phyloP scores from a whole-genome alignment of 140 eudicot species.

The Bidens hawaiensis region DNA sequence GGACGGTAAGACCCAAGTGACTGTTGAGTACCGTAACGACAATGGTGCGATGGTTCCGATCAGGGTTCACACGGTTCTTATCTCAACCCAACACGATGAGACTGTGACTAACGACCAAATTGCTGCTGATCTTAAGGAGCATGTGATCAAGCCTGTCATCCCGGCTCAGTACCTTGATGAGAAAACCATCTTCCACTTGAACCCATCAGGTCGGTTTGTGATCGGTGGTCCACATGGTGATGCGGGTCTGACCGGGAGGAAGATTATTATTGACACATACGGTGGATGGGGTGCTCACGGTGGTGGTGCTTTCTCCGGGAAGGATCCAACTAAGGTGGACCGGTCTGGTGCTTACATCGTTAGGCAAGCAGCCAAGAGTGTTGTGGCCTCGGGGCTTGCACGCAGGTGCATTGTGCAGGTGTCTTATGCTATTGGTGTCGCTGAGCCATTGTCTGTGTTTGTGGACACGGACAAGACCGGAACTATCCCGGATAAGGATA shows the following conservation, averaged over 20 bases:
- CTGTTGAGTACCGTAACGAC: conserved; percentile 53
- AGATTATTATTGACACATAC: conserved; percentile 47
- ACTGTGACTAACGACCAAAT: conserved; percentile 55
- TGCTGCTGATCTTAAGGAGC: conserved; percentile 50
- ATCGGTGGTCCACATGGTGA: conserved; percentile 68
- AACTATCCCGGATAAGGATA: conserved; percentile 48
- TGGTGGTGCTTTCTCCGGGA: conserved; percentile 58
- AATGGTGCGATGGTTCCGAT: conserved; percentile 61
- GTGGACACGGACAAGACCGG: conserved; percentile 57
- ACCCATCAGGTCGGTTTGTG: conserved; percentile 56
- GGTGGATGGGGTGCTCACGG: conserved; percentile 65
- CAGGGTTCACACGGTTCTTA: conserved; percentile 60
- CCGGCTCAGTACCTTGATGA: conserved; percentile 59
- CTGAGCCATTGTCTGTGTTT: conserved; percentile 54
- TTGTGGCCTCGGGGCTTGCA: conserved; percentile 60
- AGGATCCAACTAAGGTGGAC: conserved; percentile 53
- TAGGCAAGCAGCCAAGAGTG: conserved; percentile 63
- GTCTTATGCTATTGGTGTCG: conserved; percentile 58
- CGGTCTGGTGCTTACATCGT: conserved; percentile 56
- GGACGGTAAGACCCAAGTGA: conserved; percentile 61
- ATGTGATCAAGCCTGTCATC: conserved; percentile 55
- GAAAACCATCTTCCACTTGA: conserved; percentile 57
- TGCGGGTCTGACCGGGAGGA: conserved; percentile 58
- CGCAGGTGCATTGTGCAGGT: conserved; percentile 65
- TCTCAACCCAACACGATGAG: conserved; percentile 62